Conservation (phyloP, 257 asterid genomes). For the Solanum piurae region DNA sequence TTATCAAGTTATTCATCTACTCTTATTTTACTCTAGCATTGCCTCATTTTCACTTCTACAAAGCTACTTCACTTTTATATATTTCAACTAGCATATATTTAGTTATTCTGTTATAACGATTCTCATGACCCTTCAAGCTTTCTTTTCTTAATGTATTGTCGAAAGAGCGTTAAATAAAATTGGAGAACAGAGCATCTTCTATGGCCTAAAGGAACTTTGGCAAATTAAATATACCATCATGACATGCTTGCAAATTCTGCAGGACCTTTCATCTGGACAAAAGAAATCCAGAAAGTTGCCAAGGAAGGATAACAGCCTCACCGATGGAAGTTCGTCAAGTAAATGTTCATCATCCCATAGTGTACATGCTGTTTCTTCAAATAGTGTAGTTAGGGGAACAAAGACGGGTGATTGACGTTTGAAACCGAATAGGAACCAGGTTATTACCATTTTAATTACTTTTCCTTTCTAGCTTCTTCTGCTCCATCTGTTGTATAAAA, state of each 20-base stretch:
- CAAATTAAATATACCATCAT: background rate
- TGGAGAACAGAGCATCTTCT: background rate
- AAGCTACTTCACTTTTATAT: background rate
- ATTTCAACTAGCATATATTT: background rate
- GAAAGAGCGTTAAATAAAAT: background rate
- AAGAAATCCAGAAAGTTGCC: slow-evolving; percentile 37
- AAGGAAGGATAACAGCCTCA: slow-evolving; percentile 49
- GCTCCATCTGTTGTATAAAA: background rate
- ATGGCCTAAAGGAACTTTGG: background rate
- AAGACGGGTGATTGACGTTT: slow-evolving; percentile 27
- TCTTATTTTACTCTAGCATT: background rate
- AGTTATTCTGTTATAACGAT: background rate
- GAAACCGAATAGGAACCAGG: slow-evolving; percentile 2
- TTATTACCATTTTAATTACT: background rate
- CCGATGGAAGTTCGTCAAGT: slow-evolving; percentile 76
- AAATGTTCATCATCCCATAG: slow-evolving; percentile 81
- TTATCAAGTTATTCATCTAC: background rate
- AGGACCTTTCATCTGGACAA: slow-evolving; percentile 62
- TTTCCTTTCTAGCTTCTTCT: background rate
- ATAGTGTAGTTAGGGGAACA: slow-evolving; percentile 55
- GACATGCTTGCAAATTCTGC: slow-evolving; percentile 12
- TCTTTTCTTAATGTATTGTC: background rate
- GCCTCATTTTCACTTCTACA: background rate
- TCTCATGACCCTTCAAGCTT: background rate
- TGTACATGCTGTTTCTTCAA: slow-evolving; percentile 66